Base-by-base conservation (phyloP, 306 rosid genomes). In the Betula pendula region DNA sequence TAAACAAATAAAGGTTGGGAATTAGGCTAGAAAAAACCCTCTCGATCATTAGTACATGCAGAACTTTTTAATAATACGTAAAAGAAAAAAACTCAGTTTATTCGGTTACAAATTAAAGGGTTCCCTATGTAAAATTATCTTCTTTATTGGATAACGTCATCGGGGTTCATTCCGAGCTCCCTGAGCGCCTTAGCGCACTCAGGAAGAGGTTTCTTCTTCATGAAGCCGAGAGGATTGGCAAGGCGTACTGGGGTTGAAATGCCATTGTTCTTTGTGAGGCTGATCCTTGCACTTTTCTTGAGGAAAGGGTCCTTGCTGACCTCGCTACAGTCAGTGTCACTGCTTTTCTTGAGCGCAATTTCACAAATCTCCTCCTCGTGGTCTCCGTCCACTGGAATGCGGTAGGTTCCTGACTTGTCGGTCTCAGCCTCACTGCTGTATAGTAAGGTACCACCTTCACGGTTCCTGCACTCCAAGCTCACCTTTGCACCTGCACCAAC, bases 171-270 rank as follows among this genome's bases (percentile, higher is more conserved):
- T 2, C 90, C 97, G 66, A 94, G 94, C 73, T 90, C 95, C n/a
- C 78, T 45, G 59, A 92, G 84, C 2, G 89, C 81, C 0, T 76
- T 50, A 3, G 8, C 0, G 77, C 98, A 94, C 8, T 70, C 55
- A 3, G 90, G 49, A 62, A 79, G 85, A 24, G 81, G 60, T 0
- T 80, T 72, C 52, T 74, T 84, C 85, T 24, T 85, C 50, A 90
- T 84, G 86, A 94, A 94, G 0, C 97, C 97, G 3, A 94, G 97
- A 44, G 97, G 93, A 76, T 87, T 95, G 1, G 97, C 84, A 0
- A 70, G 31, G 70, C 96, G 97, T 3, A 84, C 12, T 0, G 82
- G 72, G 13, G 82, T 69, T 0, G 81, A 8, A 1, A 94, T 92
- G 25, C 97, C 98, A 58, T 80, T 88, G 87, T 92, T 84, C 8